These are phyloP conservation scores for Endocalyx cinctus DNA, from an alignment of 2,329 filamentous ascomycete species.

Conservation along the genomic window DNA sequence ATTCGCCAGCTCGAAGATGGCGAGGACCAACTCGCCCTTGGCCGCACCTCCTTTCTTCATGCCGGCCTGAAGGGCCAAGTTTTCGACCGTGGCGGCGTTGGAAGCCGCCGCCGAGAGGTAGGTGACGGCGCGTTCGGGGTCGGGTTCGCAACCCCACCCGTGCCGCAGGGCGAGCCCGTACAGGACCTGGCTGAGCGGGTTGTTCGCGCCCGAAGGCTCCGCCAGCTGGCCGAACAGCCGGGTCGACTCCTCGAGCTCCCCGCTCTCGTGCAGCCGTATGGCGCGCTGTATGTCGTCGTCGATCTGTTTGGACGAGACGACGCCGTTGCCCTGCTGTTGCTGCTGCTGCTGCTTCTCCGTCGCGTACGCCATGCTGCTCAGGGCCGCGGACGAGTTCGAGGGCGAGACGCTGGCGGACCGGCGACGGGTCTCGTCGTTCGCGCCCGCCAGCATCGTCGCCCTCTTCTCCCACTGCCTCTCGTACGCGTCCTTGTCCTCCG, in stretches of 20 bases:
- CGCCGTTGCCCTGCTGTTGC: conserved; percentile 19
- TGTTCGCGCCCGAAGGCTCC: conserved; percentile 78
- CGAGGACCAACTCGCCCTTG: conserved; percentile 92
- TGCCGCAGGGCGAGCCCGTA: conserved; percentile 93
- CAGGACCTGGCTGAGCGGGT: conserved; percentile 90
- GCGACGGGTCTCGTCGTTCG: conserved; percentile 46
- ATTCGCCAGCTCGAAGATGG: conserved; percentile 92
- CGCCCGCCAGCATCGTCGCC: conserved; percentile 78
- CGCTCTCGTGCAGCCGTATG: conserved; percentile 86
- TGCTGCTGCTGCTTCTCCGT: conserved; percentile 25
- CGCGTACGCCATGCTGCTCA: conserved; percentile 33
- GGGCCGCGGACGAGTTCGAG: conserved; percentile 17
- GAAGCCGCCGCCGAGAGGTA: conserved; percentile 86
- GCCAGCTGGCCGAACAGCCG: conserved; percentile 78
- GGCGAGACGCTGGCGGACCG: conserved; percentile 21
- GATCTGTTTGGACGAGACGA: conserved; percentile 47
- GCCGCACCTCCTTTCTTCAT: conserved; percentile 90
- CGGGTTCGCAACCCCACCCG: conserved; percentile 80
- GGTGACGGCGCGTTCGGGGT: conserved; percentile 69
- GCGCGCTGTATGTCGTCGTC: conserved; percentile 84
- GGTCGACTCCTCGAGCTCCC: conserved; percentile 76
- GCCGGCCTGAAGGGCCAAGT: conserved; percentile 77
- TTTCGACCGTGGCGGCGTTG: conserved; percentile 84
- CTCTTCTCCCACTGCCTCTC: conserved; percentile 89
- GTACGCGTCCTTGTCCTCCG: conserved; percentile 25